phyloP scores from a whole-genome alignment of 306 rosid species.

The Begonia fuchsioides region DNA sequence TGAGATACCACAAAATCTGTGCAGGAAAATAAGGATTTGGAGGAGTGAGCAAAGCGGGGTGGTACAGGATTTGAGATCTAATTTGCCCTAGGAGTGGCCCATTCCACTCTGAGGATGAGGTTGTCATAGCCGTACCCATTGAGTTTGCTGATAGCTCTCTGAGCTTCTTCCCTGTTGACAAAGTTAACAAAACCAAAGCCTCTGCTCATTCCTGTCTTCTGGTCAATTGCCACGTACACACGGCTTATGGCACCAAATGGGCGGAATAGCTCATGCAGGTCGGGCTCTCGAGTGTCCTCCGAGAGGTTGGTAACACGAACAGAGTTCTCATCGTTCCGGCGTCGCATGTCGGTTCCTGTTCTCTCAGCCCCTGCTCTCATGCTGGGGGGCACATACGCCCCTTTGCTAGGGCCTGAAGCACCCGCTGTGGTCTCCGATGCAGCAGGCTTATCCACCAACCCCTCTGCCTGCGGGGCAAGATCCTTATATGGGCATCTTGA shows the following conservation, averaged over 20 bases:
- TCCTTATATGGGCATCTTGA: constrained; percentile 91
- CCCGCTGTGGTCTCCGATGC: constrained; percentile 27
- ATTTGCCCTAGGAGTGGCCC: constrained; percentile 53
- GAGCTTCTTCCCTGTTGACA: constrained; percentile 87
- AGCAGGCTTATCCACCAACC: constrained; percentile 35
- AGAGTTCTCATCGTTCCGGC: constrained; percentile 89
- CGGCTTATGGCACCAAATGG: constrained; percentile 84
- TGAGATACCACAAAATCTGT: too few relatives aligned
- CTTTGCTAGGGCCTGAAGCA: constrained; percentile 34
- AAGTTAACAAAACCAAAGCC: constrained; percentile 95
- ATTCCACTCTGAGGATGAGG: constrained; percentile 56
- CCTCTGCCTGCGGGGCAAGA: constrained; percentile 57
- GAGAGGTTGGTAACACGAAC: constrained; percentile 92
- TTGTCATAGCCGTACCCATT: constrained; percentile 88
- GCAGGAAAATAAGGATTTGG: too few relatives aligned
- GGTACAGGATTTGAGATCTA: too few relatives aligned
- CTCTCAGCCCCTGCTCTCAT: constrained; percentile 65
- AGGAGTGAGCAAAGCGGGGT: too few relatives aligned
- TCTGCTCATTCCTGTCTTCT: constrained; percentile 71
- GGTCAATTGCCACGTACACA: constrained; percentile 82
- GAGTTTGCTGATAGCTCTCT: constrained; percentile 77
- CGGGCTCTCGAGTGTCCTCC: constrained; percentile 87
- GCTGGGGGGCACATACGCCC: constrained; percentile 73
- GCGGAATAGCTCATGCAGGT: constrained; percentile 82
- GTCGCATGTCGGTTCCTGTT: constrained; percentile 65